These are phyloP conservation scores for Prunus mongolica DNA, from an alignment of 306 rosid genomes.

Conservation along the genomic window DNA sequence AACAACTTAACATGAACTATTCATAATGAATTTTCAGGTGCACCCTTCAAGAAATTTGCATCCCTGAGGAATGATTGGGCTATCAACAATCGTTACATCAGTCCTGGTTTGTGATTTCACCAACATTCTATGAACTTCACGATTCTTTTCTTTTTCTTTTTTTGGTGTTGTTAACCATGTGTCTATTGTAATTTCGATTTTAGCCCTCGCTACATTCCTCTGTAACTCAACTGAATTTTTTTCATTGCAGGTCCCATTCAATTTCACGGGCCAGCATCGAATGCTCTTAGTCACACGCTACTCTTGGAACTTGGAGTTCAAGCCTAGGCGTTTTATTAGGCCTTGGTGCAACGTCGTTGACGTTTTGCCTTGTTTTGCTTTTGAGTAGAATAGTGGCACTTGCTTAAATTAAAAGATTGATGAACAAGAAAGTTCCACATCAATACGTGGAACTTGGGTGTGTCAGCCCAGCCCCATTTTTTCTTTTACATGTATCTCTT, in stretches of 20 bases:
- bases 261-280: slow-evolving; percentile 71
- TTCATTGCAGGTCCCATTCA: slow-evolving; percentile 83
- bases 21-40: slow-evolving; percentile 51
- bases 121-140: neutral
- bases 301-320: slow-evolving; percentile 70
- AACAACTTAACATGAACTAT: slow-evolving; percentile 12
- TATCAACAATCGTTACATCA: slow-evolving; percentile 72
- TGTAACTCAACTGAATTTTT: neutral
- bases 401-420: neutral
- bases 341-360: slow-evolving; percentile 20
- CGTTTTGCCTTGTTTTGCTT: neutral
- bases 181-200: neutral
- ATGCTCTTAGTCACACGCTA: slow-evolving; percentile 72
- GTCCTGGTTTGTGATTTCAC: slow-evolving; percentile 61
- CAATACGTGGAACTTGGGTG: neutral
- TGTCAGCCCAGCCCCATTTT: neutral
- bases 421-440: neutral
- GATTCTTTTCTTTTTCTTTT: neutral
- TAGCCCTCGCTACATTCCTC: neutral
- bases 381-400: slow-evolving; percentile 7
- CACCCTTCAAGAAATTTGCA: slow-evolving; percentile 93
- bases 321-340: slow-evolving; percentile 27
- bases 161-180: neutral
- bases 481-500: too few relatives aligned
- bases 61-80: slow-evolving; percentile 89